A percentile compares a stretch with the other conserved stretches of the same genome.
Evolutionary conservation across 352 stramenopile genomes (phyloP).

Genomic region (Phytophthora hybrid): DNA sequence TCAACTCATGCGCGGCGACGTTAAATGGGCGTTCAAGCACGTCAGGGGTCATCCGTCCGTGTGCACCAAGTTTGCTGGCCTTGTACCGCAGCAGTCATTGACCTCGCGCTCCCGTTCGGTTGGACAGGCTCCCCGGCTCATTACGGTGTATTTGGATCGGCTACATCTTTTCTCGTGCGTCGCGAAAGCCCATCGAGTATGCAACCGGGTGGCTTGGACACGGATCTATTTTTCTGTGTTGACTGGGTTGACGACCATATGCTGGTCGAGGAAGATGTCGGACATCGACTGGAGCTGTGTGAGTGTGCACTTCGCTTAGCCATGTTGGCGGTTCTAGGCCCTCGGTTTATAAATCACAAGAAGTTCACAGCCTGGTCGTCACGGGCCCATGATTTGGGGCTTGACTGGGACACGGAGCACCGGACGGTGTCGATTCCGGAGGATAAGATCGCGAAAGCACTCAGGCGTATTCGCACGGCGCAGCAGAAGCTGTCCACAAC

Average conservation of each 20-base stretch:
- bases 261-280: neutral
- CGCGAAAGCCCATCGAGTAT: neutral
- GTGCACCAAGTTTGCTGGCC: neutral
- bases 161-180: neutral
- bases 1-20: neutral
- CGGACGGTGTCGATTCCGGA: neutral
- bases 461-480: neutral
- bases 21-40: neutral
- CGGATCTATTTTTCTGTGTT: neutral
- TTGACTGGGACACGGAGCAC: neutral
- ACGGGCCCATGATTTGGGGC: neutral
- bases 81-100: neutral
- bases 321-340: neutral
- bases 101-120: neutral
- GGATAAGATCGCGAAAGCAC: neutral
- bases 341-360: neutral
- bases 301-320: neutral
- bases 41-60: neutral
- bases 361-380: neutral
- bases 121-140: neutral
- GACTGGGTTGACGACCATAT: neutral
- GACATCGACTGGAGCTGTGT: neutral
- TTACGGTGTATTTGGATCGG: neutral
- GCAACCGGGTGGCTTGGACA: neutral
- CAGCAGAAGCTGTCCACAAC: neutral